Base-by-base conservation (phyloP, 371 early-diverging fungal genomes). In the Rhizopus arrhizus region DNA sequence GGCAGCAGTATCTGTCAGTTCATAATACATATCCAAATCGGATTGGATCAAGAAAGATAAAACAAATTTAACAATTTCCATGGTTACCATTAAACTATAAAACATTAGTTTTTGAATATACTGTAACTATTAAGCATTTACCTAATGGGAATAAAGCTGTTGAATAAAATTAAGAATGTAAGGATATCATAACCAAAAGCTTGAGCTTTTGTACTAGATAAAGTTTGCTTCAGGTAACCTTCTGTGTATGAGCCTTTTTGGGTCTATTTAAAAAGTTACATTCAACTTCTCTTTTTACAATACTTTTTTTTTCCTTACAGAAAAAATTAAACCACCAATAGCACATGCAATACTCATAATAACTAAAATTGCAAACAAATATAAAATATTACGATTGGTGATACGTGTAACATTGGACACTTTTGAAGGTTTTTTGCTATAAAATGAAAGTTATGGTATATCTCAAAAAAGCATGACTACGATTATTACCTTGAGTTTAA, bases 331-430 rank as follows among this genome's bases (percentile, higher is more conserved):
- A 70, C 83, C 85, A 45, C 93, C 94, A 32, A 88, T 65, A 13
- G 95, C 91, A 78, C 96, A 92, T 54, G 89, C 83, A 50, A 97
- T 74, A 15, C 95, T 86, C 88, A 97, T 87, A 10, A 78, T 65
- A 13, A 96, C 69, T 42, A 98, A 77, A 59, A 97, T 91, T 9
- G 85, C 60, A 68, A 98, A 98, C 62, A 98, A 71, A 61, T 91
- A 94, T 41, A 94, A 77, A 66, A 98, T 96, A 62, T 98, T 95
- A 43, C 85, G 78, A 74, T 97, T 97, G 63, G 96, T 96, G 67
- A 93, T 89, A 59, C 85, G 86, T 59, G 95, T 97, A 6, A 93
- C 87, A 59, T 80, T 80, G 29, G 81, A 80, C 10, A 73, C 62
- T 49, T 80, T 80, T 36, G 77, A 74, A 8, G 81, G 81, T 32